A percentile compares a stretch with the other conserved stretches of the same genome.
phyloP scores from a whole-genome alignment of 2,329 filamentous ascomycete species.

The Pseudocercospora eumusae region DNA sequence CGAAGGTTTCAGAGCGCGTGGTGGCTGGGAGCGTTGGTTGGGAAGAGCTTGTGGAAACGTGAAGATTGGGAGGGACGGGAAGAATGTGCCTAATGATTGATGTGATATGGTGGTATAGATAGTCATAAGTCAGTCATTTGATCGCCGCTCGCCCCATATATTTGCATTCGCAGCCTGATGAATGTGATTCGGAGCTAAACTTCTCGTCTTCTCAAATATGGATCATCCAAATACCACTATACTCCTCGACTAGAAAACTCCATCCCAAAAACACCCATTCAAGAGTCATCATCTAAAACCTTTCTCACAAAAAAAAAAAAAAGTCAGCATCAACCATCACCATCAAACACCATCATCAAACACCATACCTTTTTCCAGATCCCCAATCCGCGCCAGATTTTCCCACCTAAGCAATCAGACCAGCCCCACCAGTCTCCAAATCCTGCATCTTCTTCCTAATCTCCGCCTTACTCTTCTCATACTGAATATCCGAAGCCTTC shows the following conservation, averaged over 20 bases:
- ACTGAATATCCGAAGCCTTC: slow-evolving; percentile 15
- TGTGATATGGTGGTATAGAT: neutral
- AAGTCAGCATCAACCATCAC: neutral
- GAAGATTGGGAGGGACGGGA: neutral
- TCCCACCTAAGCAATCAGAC: neutral
- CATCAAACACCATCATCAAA: too few relatives aligned
- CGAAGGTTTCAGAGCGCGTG: neutral
- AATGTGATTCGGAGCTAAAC: neutral
- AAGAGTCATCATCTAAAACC: too few relatives aligned
- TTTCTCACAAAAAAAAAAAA: too few relatives aligned
- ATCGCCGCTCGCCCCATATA: neutral
- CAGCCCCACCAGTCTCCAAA: neutral
- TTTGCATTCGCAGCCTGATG: neutral
- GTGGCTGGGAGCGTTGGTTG: neutral
- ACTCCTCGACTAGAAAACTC: neutral
- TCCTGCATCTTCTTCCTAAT: slow-evolving; percentile 9
- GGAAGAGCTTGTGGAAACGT: neutral
- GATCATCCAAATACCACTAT: neutral
- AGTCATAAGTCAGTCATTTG: neutral
- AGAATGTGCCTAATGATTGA: neutral
- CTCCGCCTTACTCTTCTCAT: slow-evolving; percentile 9
- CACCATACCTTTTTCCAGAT: too few relatives aligned
- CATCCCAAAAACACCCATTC: neutral
- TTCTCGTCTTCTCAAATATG: neutral
- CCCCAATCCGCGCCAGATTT: too few relatives aligned